Evolutionary conservation across 495 filamentous ascomycete genomes (phyloP), one percentile per base, ranked within the genome.

Genomic region (Penicillium longicatenatum): DNA sequence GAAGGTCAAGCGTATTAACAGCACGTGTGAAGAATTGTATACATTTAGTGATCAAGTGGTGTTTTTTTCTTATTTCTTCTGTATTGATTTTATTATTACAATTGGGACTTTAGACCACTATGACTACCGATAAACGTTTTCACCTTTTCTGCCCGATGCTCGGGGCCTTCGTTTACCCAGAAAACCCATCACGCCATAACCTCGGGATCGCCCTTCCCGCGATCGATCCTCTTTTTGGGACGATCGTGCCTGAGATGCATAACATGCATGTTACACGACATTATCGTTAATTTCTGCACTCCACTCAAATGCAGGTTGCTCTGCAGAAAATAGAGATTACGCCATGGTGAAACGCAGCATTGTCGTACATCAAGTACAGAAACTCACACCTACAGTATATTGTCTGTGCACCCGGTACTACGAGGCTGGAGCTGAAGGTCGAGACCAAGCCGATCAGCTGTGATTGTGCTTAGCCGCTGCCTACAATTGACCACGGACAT

Each of bases 181-280:
- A 42, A 45, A 26, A 22, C 16, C 57, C 55, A 59, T 67, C 64
- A 64, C 56, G 64, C 64, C 64, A 65, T 67, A n/a, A 56, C 35
- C 62, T 62, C 62, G 62, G 65, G 59, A 67, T 65, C 62, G 46
- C 39, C 65, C 54, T 59, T 59, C 53, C 60, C 60, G 30, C 47
- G 57, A 59, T 60, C 50, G 57, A 60, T 55, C 54, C 50, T 30
- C 37, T 58, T 61, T 26, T 29, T n/a, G 31, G 22, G 50, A 53
- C 31, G 58, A 67, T 62, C 63, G 55, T 52, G 50, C 45, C 51
- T 54, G 57, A 44, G 20, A 57, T 58, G 57, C 59, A 62, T 31
- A 64, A 52, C 62, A 64, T 64, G 22, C 50, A 47, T 7, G 62
- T 61, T 61, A 61, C 61, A 64, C 58, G 6, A 35, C 26, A 52